Percentiles rank a stretch among this genome's conserved stretches.
These are phyloP conservation scores for Triglochin maritima DNA, from an alignment of 106 monocot genomes.

Conservation along the genomic window DNA sequence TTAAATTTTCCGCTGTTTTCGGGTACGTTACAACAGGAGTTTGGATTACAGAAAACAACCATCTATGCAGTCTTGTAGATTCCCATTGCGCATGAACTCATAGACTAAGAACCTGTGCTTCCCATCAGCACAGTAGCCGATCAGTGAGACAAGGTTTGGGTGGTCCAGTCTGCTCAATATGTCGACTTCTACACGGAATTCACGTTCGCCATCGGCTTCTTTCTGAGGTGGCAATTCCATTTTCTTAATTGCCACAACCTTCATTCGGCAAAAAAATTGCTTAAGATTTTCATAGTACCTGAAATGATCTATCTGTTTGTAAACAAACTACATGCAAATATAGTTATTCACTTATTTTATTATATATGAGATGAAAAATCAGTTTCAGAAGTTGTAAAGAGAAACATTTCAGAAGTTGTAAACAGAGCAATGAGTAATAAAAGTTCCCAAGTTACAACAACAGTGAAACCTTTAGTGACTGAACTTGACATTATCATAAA, in stretches of 20 bases:
- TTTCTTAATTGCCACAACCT: conserved; percentile 88
- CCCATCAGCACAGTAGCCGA: conserved; percentile 91
- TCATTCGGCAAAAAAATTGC: background rate
- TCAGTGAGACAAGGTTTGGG: conserved; percentile 64
- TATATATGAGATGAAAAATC: background rate
- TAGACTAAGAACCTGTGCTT: conserved; percentile 71
- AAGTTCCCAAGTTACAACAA: no score
- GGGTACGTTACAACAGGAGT: no score
- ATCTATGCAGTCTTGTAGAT: conserved; percentile 60
- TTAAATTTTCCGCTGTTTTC: no score
- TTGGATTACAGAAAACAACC: conserved; percentile 24
- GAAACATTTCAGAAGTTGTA: no score
- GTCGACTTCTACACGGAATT: conserved; percentile 91
- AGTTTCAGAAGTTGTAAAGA: no score
- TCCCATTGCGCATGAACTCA: conserved; percentile 75
- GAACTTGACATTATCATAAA: no score
- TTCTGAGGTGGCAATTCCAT: conserved; percentile 59
- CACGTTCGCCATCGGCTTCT: conserved; percentile 70
- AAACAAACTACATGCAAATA: background rate
- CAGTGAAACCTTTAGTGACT: no score
- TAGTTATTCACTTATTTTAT: background rate
- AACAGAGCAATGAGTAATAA: no score
- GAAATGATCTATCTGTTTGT: background rate
- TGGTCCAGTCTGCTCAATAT: conserved; percentile 57
- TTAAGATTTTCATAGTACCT: background rate